phyloP scores from a whole-genome alignment of 1,284 basidiomycete genomes.

The Moesziomyces aphidis region DNA sequence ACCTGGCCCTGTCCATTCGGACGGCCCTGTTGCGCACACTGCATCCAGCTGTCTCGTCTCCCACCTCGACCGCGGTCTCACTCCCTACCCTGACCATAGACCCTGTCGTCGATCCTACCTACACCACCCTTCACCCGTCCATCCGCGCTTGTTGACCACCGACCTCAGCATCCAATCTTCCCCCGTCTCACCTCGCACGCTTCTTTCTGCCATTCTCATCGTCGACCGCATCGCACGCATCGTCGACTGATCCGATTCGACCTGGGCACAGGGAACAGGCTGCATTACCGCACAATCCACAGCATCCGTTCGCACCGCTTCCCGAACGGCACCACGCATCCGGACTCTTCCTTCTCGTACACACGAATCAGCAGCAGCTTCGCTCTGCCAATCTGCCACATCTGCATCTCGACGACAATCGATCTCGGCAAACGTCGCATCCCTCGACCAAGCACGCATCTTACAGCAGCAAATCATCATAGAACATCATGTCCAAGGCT shows the following conservation, averaged over 20 bases:
- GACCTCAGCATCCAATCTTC: not conserved
- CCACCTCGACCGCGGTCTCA: not conserved
- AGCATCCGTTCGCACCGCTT: not conserved
- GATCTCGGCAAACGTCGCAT: no score
- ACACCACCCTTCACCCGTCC: not conserved
- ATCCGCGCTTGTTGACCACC: not conserved
- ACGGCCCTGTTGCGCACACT: not conserved
- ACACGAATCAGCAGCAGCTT: constrained; percentile 3
- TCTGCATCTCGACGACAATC: not conserved
- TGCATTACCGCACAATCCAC: not conserved
- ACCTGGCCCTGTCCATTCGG: not conserved
- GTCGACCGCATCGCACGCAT: no score
- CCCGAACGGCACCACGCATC: not conserved
- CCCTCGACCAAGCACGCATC: no score
- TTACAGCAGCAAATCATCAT: not conserved
- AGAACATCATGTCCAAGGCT: constrained; percentile 72
- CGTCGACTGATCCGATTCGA: no score
- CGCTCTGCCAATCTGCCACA: not conserved
- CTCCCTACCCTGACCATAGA: not conserved
- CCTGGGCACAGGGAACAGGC: no score
- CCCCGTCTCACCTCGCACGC: not conserved
- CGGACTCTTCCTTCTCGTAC: not conserved
- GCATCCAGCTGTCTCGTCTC: not conserved
- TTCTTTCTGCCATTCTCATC: no score
- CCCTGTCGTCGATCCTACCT: not conserved